phyloP scores from a whole-genome alignment of 2,329 filamentous ascomycete species.

The Penicillium sp. region DNA sequence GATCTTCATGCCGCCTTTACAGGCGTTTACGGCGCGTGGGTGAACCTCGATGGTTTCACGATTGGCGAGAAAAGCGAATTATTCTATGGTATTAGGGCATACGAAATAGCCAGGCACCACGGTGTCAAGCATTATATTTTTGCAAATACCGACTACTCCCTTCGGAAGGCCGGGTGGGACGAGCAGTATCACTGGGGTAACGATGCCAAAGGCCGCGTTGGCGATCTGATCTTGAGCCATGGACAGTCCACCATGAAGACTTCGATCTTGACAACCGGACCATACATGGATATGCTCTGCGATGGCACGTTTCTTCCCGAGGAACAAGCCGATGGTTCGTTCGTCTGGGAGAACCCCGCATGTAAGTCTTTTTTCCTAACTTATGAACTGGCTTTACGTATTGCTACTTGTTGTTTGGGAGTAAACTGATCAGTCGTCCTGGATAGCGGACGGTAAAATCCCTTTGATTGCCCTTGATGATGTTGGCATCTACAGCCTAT shows the following conservation, averaged over 20 bases:
- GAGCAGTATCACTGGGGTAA: constrained; percentile 11
- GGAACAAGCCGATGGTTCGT: constrained; percentile 16
- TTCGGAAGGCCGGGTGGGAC: constrained; percentile 12
- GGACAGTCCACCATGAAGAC: constrained; percentile 14
- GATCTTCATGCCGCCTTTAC: constrained; percentile 43
- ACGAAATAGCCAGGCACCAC: constrained; percentile 38
- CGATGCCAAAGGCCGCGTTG: constrained; percentile 12
- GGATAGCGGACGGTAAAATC: constrained; percentile 11
- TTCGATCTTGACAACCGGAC: constrained; percentile 40
- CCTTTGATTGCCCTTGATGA: constrained; percentile 20
- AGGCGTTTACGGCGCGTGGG: constrained; percentile 46
- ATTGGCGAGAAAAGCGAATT: constrained; percentile 29
- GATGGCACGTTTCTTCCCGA: constrained; percentile 17
- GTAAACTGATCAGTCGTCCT: neutral
- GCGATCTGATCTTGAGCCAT: constrained; percentile 10
- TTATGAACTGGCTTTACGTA: neutral
- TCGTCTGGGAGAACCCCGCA: constrained; percentile 16
- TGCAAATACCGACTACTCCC: constrained; percentile 22
- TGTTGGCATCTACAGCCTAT: constrained; percentile 17
- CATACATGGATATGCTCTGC: constrained; percentile 44
- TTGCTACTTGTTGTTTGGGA: neutral
- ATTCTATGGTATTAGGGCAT: constrained; percentile 40
- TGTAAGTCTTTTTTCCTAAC: neutral
- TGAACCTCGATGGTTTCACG: constrained; percentile 54
- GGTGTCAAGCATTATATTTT: constrained; percentile 42